phyloP scores from a whole-genome alignment of 805 yeast genomes.

The Kuraishia molischiana region DNA sequence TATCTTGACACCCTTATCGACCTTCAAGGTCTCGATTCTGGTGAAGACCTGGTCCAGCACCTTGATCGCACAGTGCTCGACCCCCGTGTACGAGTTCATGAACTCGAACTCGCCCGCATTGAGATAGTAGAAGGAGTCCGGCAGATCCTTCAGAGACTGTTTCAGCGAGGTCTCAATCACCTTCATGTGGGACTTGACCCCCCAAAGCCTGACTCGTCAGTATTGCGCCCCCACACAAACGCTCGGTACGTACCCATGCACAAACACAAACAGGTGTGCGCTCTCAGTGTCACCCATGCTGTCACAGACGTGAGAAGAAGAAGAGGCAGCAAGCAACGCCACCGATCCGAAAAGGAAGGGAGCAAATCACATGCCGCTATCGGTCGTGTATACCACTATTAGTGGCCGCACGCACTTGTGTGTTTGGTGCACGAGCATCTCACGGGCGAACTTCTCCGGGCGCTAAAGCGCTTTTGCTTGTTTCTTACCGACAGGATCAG shows the following conservation, averaged over 20 bases:
- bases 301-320: no score
- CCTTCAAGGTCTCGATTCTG: constrained; percentile 26
- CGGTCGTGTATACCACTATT: no score
- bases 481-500: no score
- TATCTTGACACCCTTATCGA: constrained; percentile 22
- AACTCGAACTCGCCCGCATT: constrained; percentile 56
- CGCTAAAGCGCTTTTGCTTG: no score
- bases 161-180: constrained; percentile 33
- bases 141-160: constrained; percentile 21
- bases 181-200: constrained; percentile 49
- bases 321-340: no score
- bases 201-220: constrained; percentile 38
- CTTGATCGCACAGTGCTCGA: constrained; percentile 61
- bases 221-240: constrained; percentile 60
- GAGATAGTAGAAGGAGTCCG: constrained; percentile 29
- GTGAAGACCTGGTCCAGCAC: constrained; percentile 55
- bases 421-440: no score
- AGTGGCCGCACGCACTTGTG: no score
- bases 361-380: no score
- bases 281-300: no score
- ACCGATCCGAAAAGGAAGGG: no score
- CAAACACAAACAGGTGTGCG: constrained; percentile 60
- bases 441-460: no score
- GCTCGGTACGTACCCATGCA: constrained; percentile 69
- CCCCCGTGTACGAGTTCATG: constrained; percentile 78